A percentile compares a stretch with the other conserved stretches of the same genome.
Evolutionary conservation across 768 basidiomycete species (phyloP).

Genomic region (Lentinus brumalis): DNA sequence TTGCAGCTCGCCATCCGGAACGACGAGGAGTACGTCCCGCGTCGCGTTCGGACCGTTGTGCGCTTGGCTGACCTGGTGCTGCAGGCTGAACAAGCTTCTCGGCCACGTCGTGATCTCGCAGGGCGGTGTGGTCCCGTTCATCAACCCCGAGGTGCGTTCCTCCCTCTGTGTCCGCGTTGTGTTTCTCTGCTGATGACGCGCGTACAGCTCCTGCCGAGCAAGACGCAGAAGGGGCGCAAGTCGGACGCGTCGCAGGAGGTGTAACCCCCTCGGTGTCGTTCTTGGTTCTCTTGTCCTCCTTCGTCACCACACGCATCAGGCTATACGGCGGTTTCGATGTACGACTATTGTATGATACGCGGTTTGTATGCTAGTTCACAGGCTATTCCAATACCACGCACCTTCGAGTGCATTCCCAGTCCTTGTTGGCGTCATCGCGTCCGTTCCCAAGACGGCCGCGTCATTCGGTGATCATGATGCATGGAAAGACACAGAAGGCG

Average conservation of each 20-base stretch:
- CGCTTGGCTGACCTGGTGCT: constrained; percentile 7
- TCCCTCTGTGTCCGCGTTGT: not conserved
- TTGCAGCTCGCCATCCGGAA: constrained; percentile 93
- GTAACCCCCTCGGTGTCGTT: not conserved
- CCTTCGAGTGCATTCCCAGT: too few relatives aligned
- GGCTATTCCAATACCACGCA: too few relatives aligned
- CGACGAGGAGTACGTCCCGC: constrained; percentile 73
- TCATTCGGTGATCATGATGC: too few relatives aligned
- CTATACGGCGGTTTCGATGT: constrained; percentile 3
- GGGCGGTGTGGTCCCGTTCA: constrained; percentile 90
- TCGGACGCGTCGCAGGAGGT: constrained; percentile 19
- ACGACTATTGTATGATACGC: constrained; percentile 5
- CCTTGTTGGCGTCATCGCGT: not conserved
- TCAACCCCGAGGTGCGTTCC: constrained; percentile 56
- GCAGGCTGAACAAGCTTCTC: constrained; percentile 67
- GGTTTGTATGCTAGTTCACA: not conserved
- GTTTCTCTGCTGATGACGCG: not conserved
- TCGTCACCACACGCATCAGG: not conserved
- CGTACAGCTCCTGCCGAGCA: constrained; percentile 43
- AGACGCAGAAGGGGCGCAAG: constrained; percentile 55
- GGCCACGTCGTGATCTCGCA: constrained; percentile 91
- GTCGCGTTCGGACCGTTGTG: not conserved
- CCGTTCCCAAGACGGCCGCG: not conserved
- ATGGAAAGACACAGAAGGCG: too few relatives aligned
- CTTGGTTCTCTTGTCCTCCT: not conserved